Conservation (phyloP, 1,284 basidiomycete species). For the Trichosporon sp. region DNA sequence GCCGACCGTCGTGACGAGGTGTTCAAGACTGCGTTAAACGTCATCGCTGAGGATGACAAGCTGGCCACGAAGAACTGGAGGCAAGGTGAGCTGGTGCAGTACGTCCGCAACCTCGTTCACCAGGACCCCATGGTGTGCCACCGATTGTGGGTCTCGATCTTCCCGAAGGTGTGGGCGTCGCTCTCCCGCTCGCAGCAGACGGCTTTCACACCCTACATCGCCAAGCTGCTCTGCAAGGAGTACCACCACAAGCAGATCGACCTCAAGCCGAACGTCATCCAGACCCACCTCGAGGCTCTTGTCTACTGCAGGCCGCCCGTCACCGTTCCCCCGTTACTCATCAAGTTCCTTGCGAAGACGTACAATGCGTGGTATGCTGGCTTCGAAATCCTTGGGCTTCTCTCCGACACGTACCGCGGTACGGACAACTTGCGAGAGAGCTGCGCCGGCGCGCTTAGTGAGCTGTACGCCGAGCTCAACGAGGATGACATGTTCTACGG, state of each 20-base stretch:
- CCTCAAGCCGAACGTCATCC: slow-evolving; percentile 88
- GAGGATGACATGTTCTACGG: slow-evolving; percentile 99
- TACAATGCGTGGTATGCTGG: slow-evolving; percentile 93
- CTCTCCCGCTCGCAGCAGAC: slow-evolving; percentile 80
- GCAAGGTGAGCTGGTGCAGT: slow-evolving; percentile 61
- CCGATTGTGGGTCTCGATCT: slow-evolving; percentile 82
- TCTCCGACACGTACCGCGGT: slow-evolving; percentile 63
- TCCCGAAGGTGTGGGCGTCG: slow-evolving; percentile 82
- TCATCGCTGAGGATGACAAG: slow-evolving; percentile 23
- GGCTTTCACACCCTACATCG: slow-evolving; percentile 83
- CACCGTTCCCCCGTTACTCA: slow-evolving; percentile 84
- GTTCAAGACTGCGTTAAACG: slow-evolving; percentile 23
- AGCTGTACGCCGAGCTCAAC: slow-evolving; percentile 89
- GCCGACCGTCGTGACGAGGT: slow-evolving; percentile 59
- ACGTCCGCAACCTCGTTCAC: slow-evolving; percentile 78
- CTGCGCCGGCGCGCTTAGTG: slow-evolving; percentile 84
- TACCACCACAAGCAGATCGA: slow-evolving; percentile 86
- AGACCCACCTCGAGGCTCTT: slow-evolving; percentile 80
- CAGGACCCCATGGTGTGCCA: slow-evolving; percentile 73
- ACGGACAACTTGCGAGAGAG: slow-evolving; percentile 83
- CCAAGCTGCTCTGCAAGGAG: slow-evolving; percentile 85
- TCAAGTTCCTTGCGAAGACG: slow-evolving; percentile 95
- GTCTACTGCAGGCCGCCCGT: slow-evolving; percentile 79
- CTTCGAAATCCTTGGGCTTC: slow-evolving; percentile 79
- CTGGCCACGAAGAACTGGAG: slow-evolving; percentile 23